These are phyloP conservation scores for Pseudovirgaria hyperparasitica DNA, from an alignment of 2,329 filamentous ascomycete genomes.

Conservation along the genomic window DNA sequence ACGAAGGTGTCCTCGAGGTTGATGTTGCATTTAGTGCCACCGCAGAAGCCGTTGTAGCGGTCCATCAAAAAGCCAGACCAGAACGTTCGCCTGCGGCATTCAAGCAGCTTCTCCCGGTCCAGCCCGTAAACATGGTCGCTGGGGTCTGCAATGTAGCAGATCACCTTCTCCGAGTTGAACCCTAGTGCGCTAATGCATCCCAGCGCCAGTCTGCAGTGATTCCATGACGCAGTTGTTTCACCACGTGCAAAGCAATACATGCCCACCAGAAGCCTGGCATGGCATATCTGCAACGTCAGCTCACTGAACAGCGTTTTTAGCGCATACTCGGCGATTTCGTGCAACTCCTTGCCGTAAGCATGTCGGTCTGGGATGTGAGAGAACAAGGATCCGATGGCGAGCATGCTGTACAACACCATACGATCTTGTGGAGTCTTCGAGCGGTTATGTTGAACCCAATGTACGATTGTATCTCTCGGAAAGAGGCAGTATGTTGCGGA, in stretches of 20 bases:
- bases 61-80: slow-evolving; percentile 62
- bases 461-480: slow-evolving; percentile 38
- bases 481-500: slow-evolving; percentile 43
- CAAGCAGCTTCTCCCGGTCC: slow-evolving; percentile 44
- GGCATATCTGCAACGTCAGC: slow-evolving; percentile 51
- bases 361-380: slow-evolving; percentile 33
- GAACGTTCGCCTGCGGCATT: slow-evolving; percentile 57
- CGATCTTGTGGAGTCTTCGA: slow-evolving; percentile 41
- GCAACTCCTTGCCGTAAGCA: slow-evolving; percentile 34
- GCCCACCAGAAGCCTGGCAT: slow-evolving; percentile 53
- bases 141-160: slow-evolving; percentile 29
- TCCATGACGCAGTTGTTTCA: slow-evolving; percentile 47
- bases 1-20: slow-evolving; percentile 54
- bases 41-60: slow-evolving; percentile 47
- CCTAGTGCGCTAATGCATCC: slow-evolving; percentile 46
- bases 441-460: slow-evolving; percentile 38
- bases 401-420: slow-evolving; percentile 48
- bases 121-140: slow-evolving; percentile 44
- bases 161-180: slow-evolving; percentile 48
- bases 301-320: slow-evolving; percentile 37
- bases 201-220: slow-evolving; percentile 50
- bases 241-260: slow-evolving; percentile 53
- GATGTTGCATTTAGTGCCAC: slow-evolving; percentile 39
- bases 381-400: slow-evolving; percentile 45
- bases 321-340: slow-evolving; percentile 45